A percentile compares a stretch with the other conserved stretches of the same genome.
These are phyloP conservation scores for Cryptosporidium canis DNA, from an alignment of 169 alveolate genomes.

Conservation along the genomic window DNA sequence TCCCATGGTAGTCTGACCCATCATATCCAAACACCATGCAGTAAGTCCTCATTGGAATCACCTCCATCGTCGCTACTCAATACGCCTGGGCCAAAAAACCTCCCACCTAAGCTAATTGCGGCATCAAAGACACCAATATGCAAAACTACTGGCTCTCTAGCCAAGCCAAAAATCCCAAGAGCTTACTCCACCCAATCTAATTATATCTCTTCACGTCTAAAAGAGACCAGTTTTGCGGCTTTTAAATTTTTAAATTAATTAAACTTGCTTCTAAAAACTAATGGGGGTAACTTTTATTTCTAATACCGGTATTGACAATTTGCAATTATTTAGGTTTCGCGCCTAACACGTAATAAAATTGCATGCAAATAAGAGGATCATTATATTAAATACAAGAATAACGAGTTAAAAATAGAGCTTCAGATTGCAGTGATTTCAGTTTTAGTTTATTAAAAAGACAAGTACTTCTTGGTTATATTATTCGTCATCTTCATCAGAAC, in stretches of 20 bases:
- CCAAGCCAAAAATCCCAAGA: neutral
- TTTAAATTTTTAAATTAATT: neutral
- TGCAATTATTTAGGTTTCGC: neutral
- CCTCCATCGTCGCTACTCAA: neutral
- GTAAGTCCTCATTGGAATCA: constrained; percentile 73
- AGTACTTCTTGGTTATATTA: neutral
- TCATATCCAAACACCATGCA: constrained; percentile 79
- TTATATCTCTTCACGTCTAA: neutral
- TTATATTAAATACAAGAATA: neutral
- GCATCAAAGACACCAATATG: neutral
- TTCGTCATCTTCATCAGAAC: neutral
- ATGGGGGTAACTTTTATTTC: neutral
- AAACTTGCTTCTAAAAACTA: neutral
- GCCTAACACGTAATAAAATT: neutral
- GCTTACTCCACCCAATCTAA: neutral
- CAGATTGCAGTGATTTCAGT: neutral
- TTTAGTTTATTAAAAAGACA: neutral
- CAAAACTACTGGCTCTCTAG: too few relatives aligned
- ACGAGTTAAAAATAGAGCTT: neutral
- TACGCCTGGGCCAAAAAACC: neutral
- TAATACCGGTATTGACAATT: neutral
- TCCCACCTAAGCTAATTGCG: neutral
- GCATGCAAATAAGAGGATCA: neutral
- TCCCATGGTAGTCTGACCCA: constrained; percentile 84
- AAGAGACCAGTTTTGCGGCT: neutral